Conservation (phyloP, 1,139 yeast species). For the Blastobotrys petasosporus region DNA sequence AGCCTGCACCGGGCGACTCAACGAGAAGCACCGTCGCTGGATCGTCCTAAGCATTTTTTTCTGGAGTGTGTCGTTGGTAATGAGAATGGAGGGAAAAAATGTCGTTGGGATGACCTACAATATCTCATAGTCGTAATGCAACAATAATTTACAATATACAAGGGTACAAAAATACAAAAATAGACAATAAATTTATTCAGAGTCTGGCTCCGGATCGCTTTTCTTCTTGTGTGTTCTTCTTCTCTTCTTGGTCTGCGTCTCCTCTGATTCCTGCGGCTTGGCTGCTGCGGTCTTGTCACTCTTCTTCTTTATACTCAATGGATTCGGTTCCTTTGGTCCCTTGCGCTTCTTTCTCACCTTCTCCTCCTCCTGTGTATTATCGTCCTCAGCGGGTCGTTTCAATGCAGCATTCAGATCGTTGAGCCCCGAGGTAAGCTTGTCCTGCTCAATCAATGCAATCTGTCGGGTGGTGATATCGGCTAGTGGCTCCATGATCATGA, state of each 20-base stretch:
- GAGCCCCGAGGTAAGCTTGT: conserved; percentile 70
- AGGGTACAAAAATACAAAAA: too few relatives aligned
- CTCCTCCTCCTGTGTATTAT: conserved; percentile 23
- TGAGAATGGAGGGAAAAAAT: not conserved
- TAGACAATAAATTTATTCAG: not conserved
- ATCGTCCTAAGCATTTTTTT: not conserved
- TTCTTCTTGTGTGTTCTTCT: conserved; percentile 12
- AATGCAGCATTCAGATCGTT: conserved; percentile 49
- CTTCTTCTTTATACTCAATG: conserved; percentile 66
- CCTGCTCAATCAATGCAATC: conserved; percentile 51
- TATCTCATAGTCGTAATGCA: not conserved
- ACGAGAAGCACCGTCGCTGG: conserved; percentile 1
- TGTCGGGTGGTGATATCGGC: conserved; percentile 61
- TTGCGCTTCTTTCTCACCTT: conserved; percentile 44
- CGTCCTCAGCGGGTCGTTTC: conserved; percentile 27
- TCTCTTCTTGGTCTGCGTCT: conserved; percentile 7
- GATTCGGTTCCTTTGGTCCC: conserved; percentile 78
- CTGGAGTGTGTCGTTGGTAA: too few relatives aligned
- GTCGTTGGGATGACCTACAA: not conserved
- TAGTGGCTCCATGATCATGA: conserved; percentile 93
- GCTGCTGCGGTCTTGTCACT: conserved; percentile 13
- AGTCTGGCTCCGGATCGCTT: not conserved
- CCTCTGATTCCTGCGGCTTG: not conserved
- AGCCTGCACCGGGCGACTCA: conserved; percentile 1
- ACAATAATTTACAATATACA: not conserved